Percentiles rank a stretch among this genome's conserved stretches.
Evolutionary conservation across 768 basidiomycete genomes (phyloP).

Genomic region (Boletus tylopilopsis): DNA sequence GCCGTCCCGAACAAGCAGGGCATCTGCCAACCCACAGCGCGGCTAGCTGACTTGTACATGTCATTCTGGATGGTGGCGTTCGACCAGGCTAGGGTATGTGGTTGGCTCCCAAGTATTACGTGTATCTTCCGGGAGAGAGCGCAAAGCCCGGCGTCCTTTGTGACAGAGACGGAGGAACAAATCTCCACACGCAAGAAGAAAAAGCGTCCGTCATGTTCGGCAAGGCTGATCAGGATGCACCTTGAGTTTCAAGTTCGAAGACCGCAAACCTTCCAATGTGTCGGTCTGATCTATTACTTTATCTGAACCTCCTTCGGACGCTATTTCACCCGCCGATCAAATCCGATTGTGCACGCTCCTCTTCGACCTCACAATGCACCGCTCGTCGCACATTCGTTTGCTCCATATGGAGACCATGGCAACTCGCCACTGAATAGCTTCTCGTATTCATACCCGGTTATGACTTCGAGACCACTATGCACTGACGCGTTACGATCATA

Average conservation of each 20-base stretch:
- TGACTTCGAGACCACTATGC: constrained; percentile 1
- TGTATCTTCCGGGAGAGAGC: background rate
- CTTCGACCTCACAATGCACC: constrained; percentile 7
- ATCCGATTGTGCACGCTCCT: constrained; percentile 26
- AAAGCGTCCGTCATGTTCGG: constrained; percentile 29
- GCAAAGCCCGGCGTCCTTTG: constrained; percentile 13
- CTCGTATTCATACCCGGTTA: constrained; percentile 6
- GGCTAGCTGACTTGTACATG: no score
- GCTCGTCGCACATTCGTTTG: constrained; percentile 6
- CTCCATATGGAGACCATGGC: constrained; percentile 12
- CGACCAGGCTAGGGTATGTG: background rate
- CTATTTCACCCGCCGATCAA: constrained; percentile 33
- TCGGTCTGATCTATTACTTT: constrained; percentile 32
- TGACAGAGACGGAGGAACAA: constrained; percentile 27
- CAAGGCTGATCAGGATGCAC: constrained; percentile 25
- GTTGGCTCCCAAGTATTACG: constrained; percentile 2
- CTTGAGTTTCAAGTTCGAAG: constrained; percentile 33
- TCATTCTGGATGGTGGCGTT: constrained; percentile 2
- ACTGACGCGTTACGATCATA: constrained; percentile 1
- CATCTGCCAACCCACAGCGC: background rate
- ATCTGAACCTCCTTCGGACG: constrained; percentile 23
- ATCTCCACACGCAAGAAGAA: constrained; percentile 11
- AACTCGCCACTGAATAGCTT: constrained; percentile 14
- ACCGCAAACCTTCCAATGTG: constrained; percentile 25
- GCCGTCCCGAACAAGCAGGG: constrained; percentile 5